phyloP scores from a whole-genome alignment of 2,329 filamentous ascomycete species.

The Pseudogymnoascus destructans region DNA sequence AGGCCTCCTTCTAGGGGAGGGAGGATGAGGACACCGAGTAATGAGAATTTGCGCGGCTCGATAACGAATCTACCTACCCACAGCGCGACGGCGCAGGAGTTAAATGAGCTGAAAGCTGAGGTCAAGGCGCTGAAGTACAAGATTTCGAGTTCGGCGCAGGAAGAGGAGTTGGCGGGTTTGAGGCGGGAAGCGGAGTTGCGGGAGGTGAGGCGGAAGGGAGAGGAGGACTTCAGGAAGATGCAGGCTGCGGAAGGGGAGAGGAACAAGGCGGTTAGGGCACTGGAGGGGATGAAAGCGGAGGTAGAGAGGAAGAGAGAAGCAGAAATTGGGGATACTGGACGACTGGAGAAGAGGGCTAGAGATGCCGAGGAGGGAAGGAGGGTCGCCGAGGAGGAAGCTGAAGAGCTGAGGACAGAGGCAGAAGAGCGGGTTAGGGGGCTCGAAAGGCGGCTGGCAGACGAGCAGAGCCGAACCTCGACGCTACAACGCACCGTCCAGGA shows the following conservation, averaged over 20 bases:
- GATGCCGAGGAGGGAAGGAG: constrained; percentile 62
- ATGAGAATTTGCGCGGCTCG: constrained; percentile 43
- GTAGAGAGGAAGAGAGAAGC: constrained; percentile 38
- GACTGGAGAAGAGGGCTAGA: constrained; percentile 55
- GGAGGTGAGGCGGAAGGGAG: constrained; percentile 66
- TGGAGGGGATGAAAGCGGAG: constrained; percentile 39
- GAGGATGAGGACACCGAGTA: constrained; percentile 15
- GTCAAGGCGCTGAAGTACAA: constrained; percentile 81
- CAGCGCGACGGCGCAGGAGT: constrained; percentile 21
- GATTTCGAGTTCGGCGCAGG: constrained; percentile 73
- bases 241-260: constrained; percentile 46
- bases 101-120: constrained; percentile 82
- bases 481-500: constrained; percentile 42
- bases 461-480: constrained; percentile 46
- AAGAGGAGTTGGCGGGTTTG: constrained; percentile 66
- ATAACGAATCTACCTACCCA: constrained; percentile 29
- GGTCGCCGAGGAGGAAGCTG: constrained; percentile 64
- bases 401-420: constrained; percentile 51
- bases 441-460: constrained; percentile 46
- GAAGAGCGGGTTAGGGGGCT: constrained; percentile 57
- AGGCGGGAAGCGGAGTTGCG: constrained; percentile 75
- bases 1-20: constrained; percentile 27
- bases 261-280: constrained; percentile 35
- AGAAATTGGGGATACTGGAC: constrained; percentile 43
- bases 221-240: constrained; percentile 64